Conservation (phyloP, 345 rosid species). For the Raphanus sativus region DNA sequence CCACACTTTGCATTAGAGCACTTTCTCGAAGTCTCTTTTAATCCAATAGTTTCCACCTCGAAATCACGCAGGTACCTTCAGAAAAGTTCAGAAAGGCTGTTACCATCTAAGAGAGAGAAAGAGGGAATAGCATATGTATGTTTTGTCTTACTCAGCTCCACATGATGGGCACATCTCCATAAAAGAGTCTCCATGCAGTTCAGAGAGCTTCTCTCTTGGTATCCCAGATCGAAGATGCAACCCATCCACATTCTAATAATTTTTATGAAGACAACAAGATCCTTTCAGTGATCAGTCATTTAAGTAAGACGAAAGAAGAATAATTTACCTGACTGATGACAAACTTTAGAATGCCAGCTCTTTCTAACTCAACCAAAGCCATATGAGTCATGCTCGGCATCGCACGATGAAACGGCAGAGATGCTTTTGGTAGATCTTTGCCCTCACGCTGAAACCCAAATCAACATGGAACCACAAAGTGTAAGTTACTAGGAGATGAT, state of each 20-base stretch:
- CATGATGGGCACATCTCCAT: conserved; percentile 90
- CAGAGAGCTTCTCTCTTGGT: conserved; percentile 94
- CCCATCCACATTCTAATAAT: conserved; percentile 82
- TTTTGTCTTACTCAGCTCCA: conserved; percentile 67
- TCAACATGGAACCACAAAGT: background rate
- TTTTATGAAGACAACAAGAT: background rate
- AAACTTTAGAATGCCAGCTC: conserved; percentile 80
- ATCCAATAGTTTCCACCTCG: conserved; percentile 93
- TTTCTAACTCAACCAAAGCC: conserved; percentile 94
- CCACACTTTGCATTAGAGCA: conserved; percentile 72
- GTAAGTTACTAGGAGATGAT: conserved; percentile 11
- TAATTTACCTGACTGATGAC: conserved; percentile 79
- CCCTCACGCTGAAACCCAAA: conserved; percentile 74
- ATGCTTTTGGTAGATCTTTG: conserved; percentile 82
- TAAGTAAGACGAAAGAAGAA: background rate
- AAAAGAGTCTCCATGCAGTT: conserved; percentile 92
- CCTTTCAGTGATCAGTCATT: background rate
- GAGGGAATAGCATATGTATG: background rate
- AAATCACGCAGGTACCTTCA: conserved; percentile 90
- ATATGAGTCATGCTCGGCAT: conserved; percentile 96
- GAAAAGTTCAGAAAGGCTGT: conserved; percentile 17
- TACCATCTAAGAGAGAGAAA: background rate
- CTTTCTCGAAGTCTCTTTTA: conserved; percentile 85
- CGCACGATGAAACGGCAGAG: conserved; percentile 93
- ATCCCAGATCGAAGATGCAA: conserved; percentile 99